These are phyloP conservation scores for Mortierella sp. DNA, from an alignment of 371 early-diverging fungal species.

Conservation along the genomic window DNA sequence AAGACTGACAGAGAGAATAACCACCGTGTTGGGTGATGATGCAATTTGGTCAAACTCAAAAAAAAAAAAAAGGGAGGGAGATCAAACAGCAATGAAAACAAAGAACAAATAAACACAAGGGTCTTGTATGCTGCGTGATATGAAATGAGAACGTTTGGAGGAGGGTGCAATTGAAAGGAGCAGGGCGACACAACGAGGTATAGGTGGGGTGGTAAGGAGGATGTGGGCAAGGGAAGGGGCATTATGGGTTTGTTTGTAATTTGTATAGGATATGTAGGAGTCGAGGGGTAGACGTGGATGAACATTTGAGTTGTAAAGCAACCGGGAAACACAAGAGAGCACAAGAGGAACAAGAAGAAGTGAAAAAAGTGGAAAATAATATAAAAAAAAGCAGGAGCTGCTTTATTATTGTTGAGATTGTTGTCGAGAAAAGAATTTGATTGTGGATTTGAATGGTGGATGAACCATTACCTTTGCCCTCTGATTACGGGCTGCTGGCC, in stretches of 20 bases:
- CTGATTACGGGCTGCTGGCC: slow-evolving; percentile 53
- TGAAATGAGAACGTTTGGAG: slow-evolving; percentile 4
- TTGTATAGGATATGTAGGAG: slow-evolving; percentile 5
- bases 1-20: neutral
- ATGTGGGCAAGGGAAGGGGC: neutral
- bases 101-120: slow-evolving; percentile 9
- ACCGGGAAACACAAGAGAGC: too few relatives aligned
- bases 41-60: neutral
- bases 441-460: neutral
- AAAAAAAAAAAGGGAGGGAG: neutral
- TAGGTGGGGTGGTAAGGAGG: neutral
- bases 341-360: too few relatives aligned
- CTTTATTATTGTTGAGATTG: too few relatives aligned
- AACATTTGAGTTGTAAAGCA: too few relatives aligned
- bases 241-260: slow-evolving; percentile 34
- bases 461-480: slow-evolving; percentile 43
- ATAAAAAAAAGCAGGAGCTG: neutral
- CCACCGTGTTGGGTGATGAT: neutral
- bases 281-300: neutral
- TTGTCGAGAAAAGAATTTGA: too few relatives aligned
- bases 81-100: slow-evolving; percentile 11
- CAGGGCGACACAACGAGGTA: neutral
- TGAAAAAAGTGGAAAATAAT: too few relatives aligned
- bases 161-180: neutral
- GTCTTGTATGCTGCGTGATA: neutral